These are phyloP conservation scores for Alternaria sp. DNA, from an alignment of 2,329 filamentous ascomycete species.

Conservation along the genomic window DNA sequence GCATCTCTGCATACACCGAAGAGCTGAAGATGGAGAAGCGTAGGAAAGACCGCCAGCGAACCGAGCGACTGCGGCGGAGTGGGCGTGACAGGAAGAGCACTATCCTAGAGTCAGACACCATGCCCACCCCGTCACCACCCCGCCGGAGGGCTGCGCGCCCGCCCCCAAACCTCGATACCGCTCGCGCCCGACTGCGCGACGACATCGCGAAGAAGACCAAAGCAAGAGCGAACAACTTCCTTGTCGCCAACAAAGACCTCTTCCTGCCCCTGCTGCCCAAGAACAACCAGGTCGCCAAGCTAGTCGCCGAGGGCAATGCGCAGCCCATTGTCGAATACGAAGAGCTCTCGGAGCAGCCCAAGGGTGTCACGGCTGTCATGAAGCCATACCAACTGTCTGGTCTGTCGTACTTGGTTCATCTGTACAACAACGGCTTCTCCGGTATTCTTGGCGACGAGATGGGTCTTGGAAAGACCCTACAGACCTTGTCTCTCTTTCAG, in stretches of 20 bases:
- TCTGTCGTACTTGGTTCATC: slow-evolving; percentile 96
- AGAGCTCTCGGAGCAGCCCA: slow-evolving; percentile 55
- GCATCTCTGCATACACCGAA: slow-evolving; percentile 27
- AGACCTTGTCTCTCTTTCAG: slow-evolving; percentile 95
- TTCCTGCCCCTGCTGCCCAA: slow-evolving; percentile 59
- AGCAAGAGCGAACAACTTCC: slow-evolving; percentile 57
- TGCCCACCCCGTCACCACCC: slow-evolving; percentile 21
- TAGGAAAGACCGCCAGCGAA: slow-evolving; percentile 24
- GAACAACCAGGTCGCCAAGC: slow-evolving; percentile 55
- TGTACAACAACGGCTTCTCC: slow-evolving; percentile 99
- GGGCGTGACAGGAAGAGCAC: slow-evolving; percentile 36
- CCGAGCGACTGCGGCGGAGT: slow-evolving; percentile 33
- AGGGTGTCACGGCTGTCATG: slow-evolving; percentile 63
- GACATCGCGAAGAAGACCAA: slow-evolving; percentile 56
- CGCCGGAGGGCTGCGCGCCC: slow-evolving; percentile 19
- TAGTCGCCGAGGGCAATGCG: slow-evolving; percentile 37
- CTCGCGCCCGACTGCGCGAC: slow-evolving; percentile 53
- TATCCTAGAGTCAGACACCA: slow-evolving; percentile 46
- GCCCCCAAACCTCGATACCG: slow-evolving; percentile 47
- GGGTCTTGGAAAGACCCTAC: slow-evolving; percentile 99
- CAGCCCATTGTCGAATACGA: slow-evolving; percentile 52
- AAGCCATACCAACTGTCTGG: slow-evolving; percentile 99
- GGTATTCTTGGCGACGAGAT: slow-evolving; percentile 98
- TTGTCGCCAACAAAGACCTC: slow-evolving; percentile 56
- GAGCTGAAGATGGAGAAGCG: slow-evolving; percentile 48